phyloP scores from a whole-genome alignment of 2,329 filamentous ascomycete genomes.

The Eutypella sp. region DNA sequence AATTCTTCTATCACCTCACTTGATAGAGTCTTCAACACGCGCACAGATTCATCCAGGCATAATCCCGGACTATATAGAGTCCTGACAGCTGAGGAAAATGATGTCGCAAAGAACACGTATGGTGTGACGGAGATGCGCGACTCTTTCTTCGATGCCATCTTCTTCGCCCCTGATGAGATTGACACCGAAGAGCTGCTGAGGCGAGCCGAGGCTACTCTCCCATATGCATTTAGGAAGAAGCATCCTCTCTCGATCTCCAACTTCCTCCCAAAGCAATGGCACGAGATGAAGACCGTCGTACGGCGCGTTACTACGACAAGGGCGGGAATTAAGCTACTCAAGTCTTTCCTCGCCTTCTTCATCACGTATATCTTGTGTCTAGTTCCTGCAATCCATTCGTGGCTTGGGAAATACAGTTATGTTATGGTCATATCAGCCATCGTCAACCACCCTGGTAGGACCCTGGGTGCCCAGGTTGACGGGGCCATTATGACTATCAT shows the following conservation, averaged over 20 bases:
- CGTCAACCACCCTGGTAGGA: constrained; percentile 52
- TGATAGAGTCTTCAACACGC: constrained; percentile 24
- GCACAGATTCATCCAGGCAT: constrained; percentile 10
- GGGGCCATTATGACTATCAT: constrained; percentile 48
- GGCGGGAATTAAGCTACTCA: constrained; percentile 45
- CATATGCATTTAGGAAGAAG: constrained; percentile 39
- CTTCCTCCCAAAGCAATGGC: constrained; percentile 44
- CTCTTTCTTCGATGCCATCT: constrained; percentile 44
- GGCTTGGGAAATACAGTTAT: constrained; percentile 50
- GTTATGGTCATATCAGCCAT: constrained; percentile 53
- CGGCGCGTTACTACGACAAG: constrained; percentile 41
- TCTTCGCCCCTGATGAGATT: constrained; percentile 36
- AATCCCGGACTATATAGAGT: constrained; percentile 7
- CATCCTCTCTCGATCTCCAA: constrained; percentile 41
- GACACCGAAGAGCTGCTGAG: constrained; percentile 35
- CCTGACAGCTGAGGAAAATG: constrained; percentile 20
- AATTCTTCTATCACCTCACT: constrained; percentile 22
- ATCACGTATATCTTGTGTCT: constrained; percentile 52
- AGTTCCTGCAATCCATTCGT: constrained; percentile 40
- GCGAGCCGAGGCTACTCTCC: constrained; percentile 40
- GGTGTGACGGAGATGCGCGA: constrained; percentile 40
- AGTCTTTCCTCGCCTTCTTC: constrained; percentile 53
- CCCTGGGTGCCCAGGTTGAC: constrained; percentile 53
- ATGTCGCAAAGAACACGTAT: constrained; percentile 33
- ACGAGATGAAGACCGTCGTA: constrained; percentile 37